These are phyloP conservation scores for Laguncularia racemosa DNA, from an alignment of 345 rosid species.

Conservation along the genomic window DNA sequence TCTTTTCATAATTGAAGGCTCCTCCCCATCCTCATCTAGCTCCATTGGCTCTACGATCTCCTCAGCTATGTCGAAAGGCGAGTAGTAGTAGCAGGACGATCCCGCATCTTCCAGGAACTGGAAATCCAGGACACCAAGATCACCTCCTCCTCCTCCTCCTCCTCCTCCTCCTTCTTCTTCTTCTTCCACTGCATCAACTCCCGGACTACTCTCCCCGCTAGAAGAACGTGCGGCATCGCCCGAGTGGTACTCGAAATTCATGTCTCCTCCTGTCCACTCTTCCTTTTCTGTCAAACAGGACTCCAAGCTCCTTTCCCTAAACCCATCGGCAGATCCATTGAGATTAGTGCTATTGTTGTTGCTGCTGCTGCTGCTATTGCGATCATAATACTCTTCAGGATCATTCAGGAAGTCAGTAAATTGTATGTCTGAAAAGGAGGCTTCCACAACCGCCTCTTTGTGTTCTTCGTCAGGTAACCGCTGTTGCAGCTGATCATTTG, in stretches of 20 bases:
- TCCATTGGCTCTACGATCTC: constrained; percentile 30
- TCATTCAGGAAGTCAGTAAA: constrained; percentile 37
- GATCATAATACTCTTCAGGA: constrained; percentile 17
- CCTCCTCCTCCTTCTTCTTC: constrained; percentile 23
- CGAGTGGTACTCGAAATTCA: constrained; percentile 9
- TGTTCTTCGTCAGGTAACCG: too few species aligned
- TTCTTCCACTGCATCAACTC: constrained; percentile 17
- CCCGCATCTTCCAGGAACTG: constrained; percentile 35
- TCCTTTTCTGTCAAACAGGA: constrained; percentile 30
- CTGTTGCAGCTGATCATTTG: too few species aligned
- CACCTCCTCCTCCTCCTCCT: too few species aligned
- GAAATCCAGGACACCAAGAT: constrained; percentile 25
- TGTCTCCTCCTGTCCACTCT: constrained; percentile 12
- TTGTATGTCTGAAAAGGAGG: constrained; percentile 17
- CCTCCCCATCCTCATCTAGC: constrained; percentile 22
- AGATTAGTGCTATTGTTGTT: constrained; percentile 8
- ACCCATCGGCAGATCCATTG: constrained; percentile 1
- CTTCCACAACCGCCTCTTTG: too few species aligned
- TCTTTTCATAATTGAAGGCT: constrained; percentile 29
- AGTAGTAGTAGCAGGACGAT: constrained; percentile 17
- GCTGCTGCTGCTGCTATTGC: not conserved
- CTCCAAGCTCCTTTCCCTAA: constrained; percentile 10
- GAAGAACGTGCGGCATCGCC: constrained; percentile 21
- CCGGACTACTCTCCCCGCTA: constrained; percentile 11
- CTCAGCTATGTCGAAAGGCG: constrained; percentile 43